Base-by-base conservation (phyloP, 306 rosid species). In the Malus sieversii region DNA sequence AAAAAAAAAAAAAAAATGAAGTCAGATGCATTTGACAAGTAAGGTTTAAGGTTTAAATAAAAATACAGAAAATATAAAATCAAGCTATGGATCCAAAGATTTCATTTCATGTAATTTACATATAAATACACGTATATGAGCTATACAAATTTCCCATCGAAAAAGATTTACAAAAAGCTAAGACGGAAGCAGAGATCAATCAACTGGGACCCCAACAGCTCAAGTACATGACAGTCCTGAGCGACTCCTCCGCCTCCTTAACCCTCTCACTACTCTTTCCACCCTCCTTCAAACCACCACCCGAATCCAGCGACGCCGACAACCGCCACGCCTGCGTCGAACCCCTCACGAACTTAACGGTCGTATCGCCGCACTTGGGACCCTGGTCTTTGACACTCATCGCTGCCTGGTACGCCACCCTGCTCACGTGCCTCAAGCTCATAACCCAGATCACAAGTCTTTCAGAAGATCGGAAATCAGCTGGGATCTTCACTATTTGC, bases 121-220 rank as follows among this genome's bases (percentile, higher is more conserved):
- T 48, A 45, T 45, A 45, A 13, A 48, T 14, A 46, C 53, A 14
- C 53, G 6, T 46, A 14, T 46, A 46, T 48, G 15, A 48, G 3
- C 40, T 77, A 8, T 5, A 57, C 45, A 42, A 13, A n/a, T 1
- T 8, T 13, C 30, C 11, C 35, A n/a, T 19, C 35, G 0, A 8
- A 66, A 29, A 42, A 16, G 3, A 1, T 58, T 58, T 22, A 44
- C 19, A n/a, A 18, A 55, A 48, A 40, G 2, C 14, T 8, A 60
- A 71, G 23, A 38, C 35, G 16, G 2, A 60, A 27, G 23, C 63
- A 12, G 29, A n/a, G 63, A 58, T 58, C 63, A 10, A 9, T 77
- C 75, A 92, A 57, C 83, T 88, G 40, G 96, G 94, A 74, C 83
- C 96, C 98, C 98, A 92, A 32, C 92, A 92, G 53, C 98, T 93